These are phyloP conservation scores for Simmondsia chinensis DNA, from an alignment of 148 eudicot genomes.

Conservation along the genomic window DNA sequence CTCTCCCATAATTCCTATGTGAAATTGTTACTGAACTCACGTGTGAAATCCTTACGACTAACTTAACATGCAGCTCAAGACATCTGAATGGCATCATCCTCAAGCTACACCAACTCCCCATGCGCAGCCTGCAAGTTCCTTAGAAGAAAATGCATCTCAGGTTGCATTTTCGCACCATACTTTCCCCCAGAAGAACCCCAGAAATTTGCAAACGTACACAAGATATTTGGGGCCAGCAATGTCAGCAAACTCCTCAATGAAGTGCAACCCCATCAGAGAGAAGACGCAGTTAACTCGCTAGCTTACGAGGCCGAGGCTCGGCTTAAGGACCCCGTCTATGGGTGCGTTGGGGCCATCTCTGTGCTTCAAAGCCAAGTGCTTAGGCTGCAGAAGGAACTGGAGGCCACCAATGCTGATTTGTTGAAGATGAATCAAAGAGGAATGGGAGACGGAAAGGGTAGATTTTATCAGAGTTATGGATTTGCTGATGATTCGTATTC, in stretches of 20 bases:
- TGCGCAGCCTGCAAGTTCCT: conserved; percentile 59
- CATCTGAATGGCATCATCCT: too few species aligned
- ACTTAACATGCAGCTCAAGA: too few species aligned
- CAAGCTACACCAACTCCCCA: too few species aligned
- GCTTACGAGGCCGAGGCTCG: conserved; percentile 54
- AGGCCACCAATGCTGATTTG: conserved; percentile 40
- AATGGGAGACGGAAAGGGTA: too few species aligned
- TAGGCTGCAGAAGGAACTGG: conserved; percentile 34
- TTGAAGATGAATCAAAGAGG: too few species aligned
- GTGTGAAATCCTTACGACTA: too few species aligned
- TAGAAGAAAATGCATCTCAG: conserved; percentile 43
- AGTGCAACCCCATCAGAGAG: conserved; percentile 11
- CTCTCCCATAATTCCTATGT: too few species aligned
- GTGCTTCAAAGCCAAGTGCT: conserved; percentile 40
- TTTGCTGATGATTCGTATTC: too few species aligned
- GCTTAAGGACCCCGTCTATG: conserved; percentile 49
- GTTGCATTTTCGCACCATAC: conserved; percentile 49
- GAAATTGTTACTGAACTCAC: too few species aligned
- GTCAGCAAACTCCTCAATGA: too few species aligned
- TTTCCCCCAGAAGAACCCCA: conserved; percentile 59
- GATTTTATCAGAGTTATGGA: too few species aligned
- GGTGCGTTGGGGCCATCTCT: conserved; percentile 52
- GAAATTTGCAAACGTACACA: conserved; percentile 56
- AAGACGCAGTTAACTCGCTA: conserved; percentile 47
- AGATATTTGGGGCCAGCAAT: conserved; percentile 63